Evolutionary conservation across 106 monocot species (phyloP), one percentile per base, ranked within the genome.

Genomic region (Acorus gramineus): DNA sequence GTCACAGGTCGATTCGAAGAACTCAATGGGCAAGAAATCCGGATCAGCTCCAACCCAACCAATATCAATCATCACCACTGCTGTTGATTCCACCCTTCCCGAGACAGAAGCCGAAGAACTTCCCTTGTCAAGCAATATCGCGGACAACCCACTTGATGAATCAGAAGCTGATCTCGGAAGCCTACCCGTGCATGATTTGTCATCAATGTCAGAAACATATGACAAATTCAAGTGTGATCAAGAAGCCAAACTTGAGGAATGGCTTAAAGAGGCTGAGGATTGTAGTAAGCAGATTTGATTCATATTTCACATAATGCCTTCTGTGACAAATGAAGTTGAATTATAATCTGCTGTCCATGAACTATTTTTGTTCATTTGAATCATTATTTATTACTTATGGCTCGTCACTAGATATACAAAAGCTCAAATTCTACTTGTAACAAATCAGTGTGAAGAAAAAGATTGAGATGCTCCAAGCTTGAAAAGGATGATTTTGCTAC

Each of bases 211-310:
- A 13, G 74, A 82, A 58, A 65, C 47, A 46, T 82, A 69, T 56
- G 76, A 77, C 44, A 72, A 77, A 57, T 82, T 82, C 61, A 86
- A 61, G 54, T 67, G 11, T 44, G 79, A 82, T 4, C 79, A 65
- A 69, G 86, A 82, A 67, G 59, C 71, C 61, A 86, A 80, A 72
- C 69, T 80, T 9, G 67, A 77, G 64, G 70, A 70, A 47, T 86
- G 86, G 86, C 74, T 82, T 49, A 60, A 74, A 69, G 76, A 67
- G 14, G 8, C 66, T 57, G 61, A 63, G 53, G 61, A 65, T 28
- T 28, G 28, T 28, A 28, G 28, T 28, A 28, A 28, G 28, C 28
- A 28, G 28, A 28, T 28, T 28, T 28, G 28, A 28, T 28, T 28
- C 28, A 28, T 28, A 28, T 28, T 28, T 28, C 28, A 28, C 28